Evolutionary conservation across 257 asterid genomes (phyloP).

Genomic region (Solanum medicagineum): DNA sequence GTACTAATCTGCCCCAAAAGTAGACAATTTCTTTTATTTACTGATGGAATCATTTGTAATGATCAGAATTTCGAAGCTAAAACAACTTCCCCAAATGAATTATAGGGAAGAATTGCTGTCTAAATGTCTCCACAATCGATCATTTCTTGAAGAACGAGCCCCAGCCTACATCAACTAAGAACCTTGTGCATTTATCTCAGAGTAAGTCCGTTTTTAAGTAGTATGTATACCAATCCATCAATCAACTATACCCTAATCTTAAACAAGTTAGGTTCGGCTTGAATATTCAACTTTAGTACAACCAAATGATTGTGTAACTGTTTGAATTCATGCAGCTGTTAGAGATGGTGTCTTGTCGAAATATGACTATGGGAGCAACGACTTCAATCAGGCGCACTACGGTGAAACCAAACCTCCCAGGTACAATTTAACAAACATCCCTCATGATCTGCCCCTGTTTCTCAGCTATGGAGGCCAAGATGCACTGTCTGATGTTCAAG

Average conservation of each 20-base stretch:
- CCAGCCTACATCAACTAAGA: conserved; percentile 77
- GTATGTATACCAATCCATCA: background rate
- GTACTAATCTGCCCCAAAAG: conserved; percentile 2
- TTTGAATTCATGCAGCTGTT: conserved; percentile 32
- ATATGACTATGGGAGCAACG: conserved; percentile 51
- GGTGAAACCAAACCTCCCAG: conserved; percentile 50
- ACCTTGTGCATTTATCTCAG: conserved; percentile 77
- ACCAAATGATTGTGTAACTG: background rate
- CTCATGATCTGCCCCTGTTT: conserved; percentile 60
- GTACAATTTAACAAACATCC: conserved; percentile 52
- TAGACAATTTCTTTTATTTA: background rate
- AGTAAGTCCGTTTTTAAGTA: conserved; percentile 27
- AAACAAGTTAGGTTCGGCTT: background rate
- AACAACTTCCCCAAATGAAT: background rate
- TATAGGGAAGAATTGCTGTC: conserved; percentile 71
- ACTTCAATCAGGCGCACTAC: conserved; percentile 45
- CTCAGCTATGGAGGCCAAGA: conserved; percentile 81
- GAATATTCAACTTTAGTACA: background rate
- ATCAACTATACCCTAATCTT: background rate
- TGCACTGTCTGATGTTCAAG: conserved; percentile 56
- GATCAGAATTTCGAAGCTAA: background rate
- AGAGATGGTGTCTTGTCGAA: conserved; percentile 50
- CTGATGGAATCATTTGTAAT: background rate
- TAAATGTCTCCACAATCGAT: conserved; percentile 50
- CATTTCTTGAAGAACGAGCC: conserved; percentile 55